Conservation (phyloP, 108 stramenopile genomes). For the Nannochloropsis gaditana region DNA sequence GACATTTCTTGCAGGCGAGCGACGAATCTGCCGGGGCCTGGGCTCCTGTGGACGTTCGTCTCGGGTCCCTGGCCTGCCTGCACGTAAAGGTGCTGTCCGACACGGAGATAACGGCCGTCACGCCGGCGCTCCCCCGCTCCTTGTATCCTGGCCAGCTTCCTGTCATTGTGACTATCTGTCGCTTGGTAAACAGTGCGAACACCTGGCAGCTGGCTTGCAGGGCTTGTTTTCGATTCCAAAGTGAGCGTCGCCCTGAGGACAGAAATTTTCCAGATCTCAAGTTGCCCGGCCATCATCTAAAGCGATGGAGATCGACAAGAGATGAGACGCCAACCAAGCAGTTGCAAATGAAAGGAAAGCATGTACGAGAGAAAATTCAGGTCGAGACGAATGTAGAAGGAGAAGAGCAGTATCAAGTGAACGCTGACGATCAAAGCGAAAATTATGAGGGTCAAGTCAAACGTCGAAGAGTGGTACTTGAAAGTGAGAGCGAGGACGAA, state of each 20-base stretch:
- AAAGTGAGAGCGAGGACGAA: slow-evolving; percentile 4
- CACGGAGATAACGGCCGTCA: background rate
- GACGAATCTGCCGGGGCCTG: background rate
- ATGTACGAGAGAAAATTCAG: background rate
- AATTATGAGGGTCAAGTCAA: background rate
- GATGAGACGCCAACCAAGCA: background rate
- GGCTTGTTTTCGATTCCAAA: background rate
- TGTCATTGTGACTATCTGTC: background rate
- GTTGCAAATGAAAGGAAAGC: background rate
- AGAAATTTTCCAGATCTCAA: background rate
- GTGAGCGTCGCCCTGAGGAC: background rate
- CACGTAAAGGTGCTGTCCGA: background rate
- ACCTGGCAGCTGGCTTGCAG: background rate
- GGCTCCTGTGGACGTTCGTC: background rate
- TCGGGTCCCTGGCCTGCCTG: background rate
- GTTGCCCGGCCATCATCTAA: background rate
- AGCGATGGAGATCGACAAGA: background rate
- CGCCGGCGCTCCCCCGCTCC: background rate
- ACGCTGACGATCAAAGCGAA: background rate
- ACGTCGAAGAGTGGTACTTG: background rate
- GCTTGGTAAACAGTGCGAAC: background rate
- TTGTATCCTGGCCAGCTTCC: background rate
- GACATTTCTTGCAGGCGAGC: background rate
- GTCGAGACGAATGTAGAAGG: background rate
- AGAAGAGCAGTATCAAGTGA: background rate